Percentiles rank a stretch among this genome's conserved stretches.
These are phyloP conservation scores for Prototheca wickerhamii DNA, from an alignment of 163 green algal genomes.

Conservation along the genomic window DNA sequence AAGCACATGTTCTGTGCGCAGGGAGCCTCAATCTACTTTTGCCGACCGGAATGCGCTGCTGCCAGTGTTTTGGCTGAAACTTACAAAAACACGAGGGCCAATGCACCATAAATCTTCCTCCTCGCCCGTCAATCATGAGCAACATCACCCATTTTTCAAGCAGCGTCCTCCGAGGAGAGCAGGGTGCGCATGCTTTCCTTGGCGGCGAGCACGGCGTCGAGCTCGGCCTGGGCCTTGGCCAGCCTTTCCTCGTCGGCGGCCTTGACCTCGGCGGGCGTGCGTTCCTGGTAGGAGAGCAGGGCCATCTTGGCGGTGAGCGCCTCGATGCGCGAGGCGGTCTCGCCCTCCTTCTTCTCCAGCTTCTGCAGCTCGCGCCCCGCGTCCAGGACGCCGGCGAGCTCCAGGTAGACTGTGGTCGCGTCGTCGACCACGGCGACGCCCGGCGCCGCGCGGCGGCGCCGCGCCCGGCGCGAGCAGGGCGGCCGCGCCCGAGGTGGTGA, in stretches of 20 bases:
- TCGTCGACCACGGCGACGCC: conserved; percentile 82
- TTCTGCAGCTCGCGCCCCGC: conserved; percentile 77
- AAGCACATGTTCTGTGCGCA: too few relatives aligned
- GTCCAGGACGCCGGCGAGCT: conserved; percentile 63
- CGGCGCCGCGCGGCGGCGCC: conserved; percentile 56
- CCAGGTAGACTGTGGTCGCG: conserved; percentile 36
- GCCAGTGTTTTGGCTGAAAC: too few relatives aligned
- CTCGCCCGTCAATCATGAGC: too few relatives aligned
- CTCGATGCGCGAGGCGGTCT: conserved; percentile 19
- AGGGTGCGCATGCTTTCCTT: conserved; percentile 47
- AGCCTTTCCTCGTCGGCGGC: conserved; percentile 56
- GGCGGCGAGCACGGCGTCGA: conserved; percentile 44
- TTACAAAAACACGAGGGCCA: too few relatives aligned
- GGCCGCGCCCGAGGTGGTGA: conserved; percentile 50
- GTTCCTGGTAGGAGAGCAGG: conserved; percentile 62
- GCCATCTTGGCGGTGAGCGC: conserved; percentile 49
- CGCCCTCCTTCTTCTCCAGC: conserved; percentile 73
- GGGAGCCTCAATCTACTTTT: too few relatives aligned
- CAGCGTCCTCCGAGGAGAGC: conserved; percentile 1
- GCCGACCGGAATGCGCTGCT: too few relatives aligned
- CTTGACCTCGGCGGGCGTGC: conserved; percentile 68
- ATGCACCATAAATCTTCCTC: too few relatives aligned
- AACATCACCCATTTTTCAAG: neutral
- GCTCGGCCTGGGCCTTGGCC: conserved; percentile 59
- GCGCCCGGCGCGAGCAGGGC: conserved; percentile 43